Evolutionary conservation across 2,329 filamentous ascomycete species (phyloP).

Genomic region (Cytospora chrysosperma): DNA sequence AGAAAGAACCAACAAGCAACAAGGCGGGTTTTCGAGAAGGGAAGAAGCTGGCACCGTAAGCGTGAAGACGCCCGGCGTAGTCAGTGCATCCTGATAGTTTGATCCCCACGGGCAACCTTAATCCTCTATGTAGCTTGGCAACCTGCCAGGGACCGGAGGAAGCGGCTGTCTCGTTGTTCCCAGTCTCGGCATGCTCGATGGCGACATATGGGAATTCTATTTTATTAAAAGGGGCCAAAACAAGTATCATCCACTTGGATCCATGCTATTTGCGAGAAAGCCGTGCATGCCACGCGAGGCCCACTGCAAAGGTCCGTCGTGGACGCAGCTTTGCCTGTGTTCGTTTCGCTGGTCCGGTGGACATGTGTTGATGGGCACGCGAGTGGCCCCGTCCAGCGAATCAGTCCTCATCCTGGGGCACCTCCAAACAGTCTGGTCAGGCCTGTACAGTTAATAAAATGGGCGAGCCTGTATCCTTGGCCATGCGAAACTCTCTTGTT

Average conservation of each 20-base stretch:
- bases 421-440: not conserved
- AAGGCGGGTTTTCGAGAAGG: not conserved
- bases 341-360: not conserved
- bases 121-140: no score
- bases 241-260: constrained; percentile 15
- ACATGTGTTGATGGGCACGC: no score
- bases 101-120: not conserved
- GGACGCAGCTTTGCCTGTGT: not conserved
- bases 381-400: not conserved
- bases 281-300: not conserved
- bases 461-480: not conserved
- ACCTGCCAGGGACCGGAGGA: not conserved
- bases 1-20: not conserved
- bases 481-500: not conserved
- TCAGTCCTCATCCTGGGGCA: not conserved
- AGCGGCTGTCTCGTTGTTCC: not conserved
- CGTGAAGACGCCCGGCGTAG: not conserved
- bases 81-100: not conserved
- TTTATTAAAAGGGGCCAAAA: constrained; percentile 12
- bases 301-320: not conserved
- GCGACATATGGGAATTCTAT: constrained; percentile 1
- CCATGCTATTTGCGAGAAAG: not conserved
- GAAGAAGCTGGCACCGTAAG: not conserved
- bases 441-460: no score
- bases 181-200: not conserved